Conservation (phyloP, 805 yeast genomes). For the Blastobotrys muscicola region DNA sequence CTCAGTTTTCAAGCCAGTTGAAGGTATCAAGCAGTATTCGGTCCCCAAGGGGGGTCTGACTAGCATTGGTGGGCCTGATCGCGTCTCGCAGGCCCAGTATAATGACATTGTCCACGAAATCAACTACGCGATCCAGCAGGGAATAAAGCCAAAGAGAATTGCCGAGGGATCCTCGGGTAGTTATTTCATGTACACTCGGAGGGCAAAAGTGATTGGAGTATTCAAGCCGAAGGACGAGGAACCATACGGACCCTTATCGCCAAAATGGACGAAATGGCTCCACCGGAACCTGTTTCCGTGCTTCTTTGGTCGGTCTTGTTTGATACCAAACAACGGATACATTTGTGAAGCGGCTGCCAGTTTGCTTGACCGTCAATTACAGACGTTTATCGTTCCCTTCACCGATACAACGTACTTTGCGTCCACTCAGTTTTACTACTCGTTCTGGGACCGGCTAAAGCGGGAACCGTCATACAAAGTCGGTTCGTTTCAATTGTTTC, state of each 20-base stretch:
- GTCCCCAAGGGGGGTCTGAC: slow-evolving; percentile 25
- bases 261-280: slow-evolving; percentile 74
- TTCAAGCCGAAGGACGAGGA: slow-evolving; percentile 77
- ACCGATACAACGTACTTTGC: slow-evolving; percentile 48
- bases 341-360: slow-evolving; percentile 66
- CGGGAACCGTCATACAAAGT: slow-evolving; percentile 32
- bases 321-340: slow-evolving; percentile 65
- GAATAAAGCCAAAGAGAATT: slow-evolving; percentile 43
- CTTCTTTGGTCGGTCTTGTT: slow-evolving; percentile 63
- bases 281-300: slow-evolving; percentile 70
- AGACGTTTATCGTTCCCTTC: slow-evolving; percentile 52
- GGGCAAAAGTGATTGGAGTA: slow-evolving; percentile 40
- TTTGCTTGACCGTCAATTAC: slow-evolving; percentile 50
- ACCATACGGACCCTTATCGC: slow-evolving; percentile 69
- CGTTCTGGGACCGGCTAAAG: slow-evolving; percentile 35
- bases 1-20: slow-evolving; percentile 42
- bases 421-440: slow-evolving; percentile 44
- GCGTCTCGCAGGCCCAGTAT: slow-evolving; percentile 28
- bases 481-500: slow-evolving; percentile 60
- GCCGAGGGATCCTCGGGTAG: slow-evolving; percentile 63
- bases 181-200: slow-evolving; percentile 42
- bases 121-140: slow-evolving; percentile 37
- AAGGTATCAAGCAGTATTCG: slow-evolving; percentile 23
- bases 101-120: slow-evolving; percentile 35
- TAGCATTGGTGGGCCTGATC: slow-evolving; percentile 17